These are phyloP conservation scores for Botrytis byssoidea DNA, from an alignment of 2,329 filamentous ascomycete genomes.

Conservation along the genomic window DNA sequence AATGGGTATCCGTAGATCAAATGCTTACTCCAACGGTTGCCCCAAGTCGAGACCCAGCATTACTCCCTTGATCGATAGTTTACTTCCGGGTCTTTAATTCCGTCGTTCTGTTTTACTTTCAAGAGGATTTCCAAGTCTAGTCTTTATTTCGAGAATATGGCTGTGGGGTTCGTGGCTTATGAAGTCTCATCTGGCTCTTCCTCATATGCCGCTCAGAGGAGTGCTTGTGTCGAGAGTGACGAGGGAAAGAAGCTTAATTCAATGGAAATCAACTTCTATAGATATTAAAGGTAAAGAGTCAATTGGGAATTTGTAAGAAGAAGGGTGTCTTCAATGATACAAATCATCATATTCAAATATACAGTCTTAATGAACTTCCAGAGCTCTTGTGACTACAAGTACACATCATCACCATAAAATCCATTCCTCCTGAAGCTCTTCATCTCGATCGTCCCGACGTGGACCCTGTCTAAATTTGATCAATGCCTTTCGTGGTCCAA, in stretches of 20 bases:
- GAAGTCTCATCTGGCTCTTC: not conserved
- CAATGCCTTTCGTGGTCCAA: conserved; percentile 6
- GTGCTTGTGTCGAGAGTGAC: not conserved
- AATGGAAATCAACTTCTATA: not conserved
- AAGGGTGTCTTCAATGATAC: no score
- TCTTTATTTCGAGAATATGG: not conserved
- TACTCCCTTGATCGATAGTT: not conserved
- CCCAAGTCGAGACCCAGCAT: not conserved
- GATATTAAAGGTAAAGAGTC: no score
- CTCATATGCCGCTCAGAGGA: not conserved
- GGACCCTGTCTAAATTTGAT: not conserved
- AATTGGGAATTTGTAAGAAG: not conserved
- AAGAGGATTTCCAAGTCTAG: not conserved
- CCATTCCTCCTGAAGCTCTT: not conserved
- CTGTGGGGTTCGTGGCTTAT: not conserved
- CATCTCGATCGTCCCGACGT: not conserved
- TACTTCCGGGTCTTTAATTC: not conserved
- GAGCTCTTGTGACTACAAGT: not conserved
- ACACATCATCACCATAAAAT: conserved; percentile 3
- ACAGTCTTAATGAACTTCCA: not conserved
- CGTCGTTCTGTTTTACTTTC: not conserved
- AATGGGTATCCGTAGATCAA: not conserved
- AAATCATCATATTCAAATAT: not conserved
- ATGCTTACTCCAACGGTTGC: not conserved
- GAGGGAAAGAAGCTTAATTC: not conserved